Percentiles rank a stretch among this genome's conserved stretches.
phyloP scores from a whole-genome alignment of 228 moss, liverwort and hornwort genomes.

The Sphagnum magellanicum region DNA sequence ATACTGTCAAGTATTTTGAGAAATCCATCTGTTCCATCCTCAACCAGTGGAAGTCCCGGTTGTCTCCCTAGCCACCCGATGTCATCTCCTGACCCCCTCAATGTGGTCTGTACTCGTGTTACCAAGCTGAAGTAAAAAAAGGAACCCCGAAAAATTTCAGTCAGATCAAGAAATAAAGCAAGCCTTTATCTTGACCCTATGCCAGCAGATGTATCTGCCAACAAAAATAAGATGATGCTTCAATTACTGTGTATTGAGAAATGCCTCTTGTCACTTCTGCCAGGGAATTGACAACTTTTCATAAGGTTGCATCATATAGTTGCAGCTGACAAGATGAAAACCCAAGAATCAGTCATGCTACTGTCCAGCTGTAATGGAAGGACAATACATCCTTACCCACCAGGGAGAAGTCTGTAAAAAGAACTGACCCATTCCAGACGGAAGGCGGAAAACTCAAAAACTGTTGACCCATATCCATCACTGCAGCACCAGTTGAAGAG shows the following conservation, averaged over 20 bases:
- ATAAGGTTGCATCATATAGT: background rate
- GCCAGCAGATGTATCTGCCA: background rate
- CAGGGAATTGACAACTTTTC: background rate
- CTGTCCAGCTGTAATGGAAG: no score
- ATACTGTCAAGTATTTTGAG: conserved; percentile 70
- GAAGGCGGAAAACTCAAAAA: conserved; percentile 77
- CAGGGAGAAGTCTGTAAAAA: background rate
- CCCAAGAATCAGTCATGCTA: no score
- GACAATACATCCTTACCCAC: no score
- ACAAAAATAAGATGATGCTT: background rate
- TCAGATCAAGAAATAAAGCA: background rate
- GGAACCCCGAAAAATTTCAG: background rate
- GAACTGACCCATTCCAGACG: conserved; percentile 95
- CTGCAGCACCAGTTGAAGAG: conserved; percentile 71
- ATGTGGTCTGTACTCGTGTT: conserved; percentile 87
- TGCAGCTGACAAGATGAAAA: no score
- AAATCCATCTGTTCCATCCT: conserved; percentile 80
- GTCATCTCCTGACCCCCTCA: conserved; percentile 90
- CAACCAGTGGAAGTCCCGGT: conserved; percentile 57
- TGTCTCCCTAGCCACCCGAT: conserved; percentile 91
- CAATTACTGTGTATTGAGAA: background rate
- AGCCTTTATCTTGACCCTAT: background rate
- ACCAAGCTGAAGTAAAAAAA: conserved; percentile 57
- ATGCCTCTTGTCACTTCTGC: background rate
- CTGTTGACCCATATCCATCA: conserved; percentile 82